Conservation (phyloP, 2,329 filamentous ascomycete species). For the Colletotrichum chrysophilum region DNA sequence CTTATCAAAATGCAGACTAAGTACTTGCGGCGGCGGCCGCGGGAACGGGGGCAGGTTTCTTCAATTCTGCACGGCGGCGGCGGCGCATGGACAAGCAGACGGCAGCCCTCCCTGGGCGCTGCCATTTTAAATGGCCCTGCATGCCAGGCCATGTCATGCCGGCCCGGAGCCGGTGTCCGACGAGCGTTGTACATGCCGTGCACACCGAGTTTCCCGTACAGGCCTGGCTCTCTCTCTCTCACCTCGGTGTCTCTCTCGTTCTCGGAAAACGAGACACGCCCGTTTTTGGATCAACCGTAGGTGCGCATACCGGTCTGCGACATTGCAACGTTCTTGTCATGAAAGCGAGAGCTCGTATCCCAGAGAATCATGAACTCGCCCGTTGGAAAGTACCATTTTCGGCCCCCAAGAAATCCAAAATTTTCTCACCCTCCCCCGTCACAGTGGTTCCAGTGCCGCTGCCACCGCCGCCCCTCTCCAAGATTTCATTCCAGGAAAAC, state of each 20-base stretch:
- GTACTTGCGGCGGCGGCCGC: background rate
- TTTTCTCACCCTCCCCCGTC: background rate
- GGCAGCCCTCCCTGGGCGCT: background rate
- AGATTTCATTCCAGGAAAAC: background rate
- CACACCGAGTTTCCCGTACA: constrained; percentile 2
- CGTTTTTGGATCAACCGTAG: background rate
- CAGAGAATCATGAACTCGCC: background rate
- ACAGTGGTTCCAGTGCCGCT: background rate
- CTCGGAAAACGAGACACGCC: background rate
- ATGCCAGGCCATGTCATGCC: background rate
- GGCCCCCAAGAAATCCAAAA: background rate
- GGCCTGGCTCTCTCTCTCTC: background rate
- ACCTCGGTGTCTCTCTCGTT: background rate
- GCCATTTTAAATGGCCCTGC: background rate
- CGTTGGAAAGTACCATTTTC: background rate
- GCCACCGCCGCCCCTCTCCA: background rate
- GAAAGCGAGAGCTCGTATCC: background rate
- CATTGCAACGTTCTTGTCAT: background rate
- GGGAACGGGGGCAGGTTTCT: background rate
- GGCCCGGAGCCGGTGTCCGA: constrained; percentile 1
- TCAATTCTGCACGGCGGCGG: background rate
- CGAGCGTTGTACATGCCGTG: constrained; percentile 9
- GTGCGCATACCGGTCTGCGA: background rate
- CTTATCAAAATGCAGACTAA: background rate
- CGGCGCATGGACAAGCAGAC: background rate